Evolutionary conservation across 306 rosid genomes (phyloP), one percentile per base, ranked within the genome.

Genomic region (Mimosa bimucronata): DNA sequence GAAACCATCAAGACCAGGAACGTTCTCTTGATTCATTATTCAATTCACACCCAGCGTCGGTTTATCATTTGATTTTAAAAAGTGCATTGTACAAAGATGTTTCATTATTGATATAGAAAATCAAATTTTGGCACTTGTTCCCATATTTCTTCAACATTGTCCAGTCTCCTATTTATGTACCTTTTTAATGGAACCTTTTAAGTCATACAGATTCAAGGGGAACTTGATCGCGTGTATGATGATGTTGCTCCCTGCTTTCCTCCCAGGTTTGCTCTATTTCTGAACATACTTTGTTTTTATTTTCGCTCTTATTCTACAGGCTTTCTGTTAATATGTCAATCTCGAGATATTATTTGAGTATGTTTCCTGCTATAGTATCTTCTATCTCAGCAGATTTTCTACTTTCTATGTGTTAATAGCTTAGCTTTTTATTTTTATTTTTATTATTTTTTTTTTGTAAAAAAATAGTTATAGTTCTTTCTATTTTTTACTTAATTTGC

Each of bases 211-310:
- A 92, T 95, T 76, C 98, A 95, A 66, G 98, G 88, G 79, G 98
- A 95, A 83, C 98, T 95, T 80, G 98, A 97, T 76, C 97, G 93
- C 85, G 84, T 95, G 77, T 95, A 91, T 50, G 98, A 95, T 69
- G 88, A 89, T 42, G 96, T 92, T 25, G 98, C 98, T 31, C 98
- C 98, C 73, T 95, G 98, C 86, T 95, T 95, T 67, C 98, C 97
- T 83, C 98, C 98, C 74, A 95, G 98, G 98, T 95, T 50, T 65
- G 90, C 50, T 37, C 40, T 74, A 21, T 82, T 28, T 26, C 74
- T 57, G 71, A 85, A 48, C 80, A 66, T 80, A 55, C 66, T 76
- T 15, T 61, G 66, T 73, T 80, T 58, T n/a, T 61, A 41, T n/a
- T 18, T 66, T 79, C 21, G 25, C 30, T 64, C 70, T 66, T 70